These are phyloP conservation scores for Ceratocystiopsis brevicomis DNA, from an alignment of 2,329 filamentous ascomycete genomes.

Conservation along the genomic window DNA sequence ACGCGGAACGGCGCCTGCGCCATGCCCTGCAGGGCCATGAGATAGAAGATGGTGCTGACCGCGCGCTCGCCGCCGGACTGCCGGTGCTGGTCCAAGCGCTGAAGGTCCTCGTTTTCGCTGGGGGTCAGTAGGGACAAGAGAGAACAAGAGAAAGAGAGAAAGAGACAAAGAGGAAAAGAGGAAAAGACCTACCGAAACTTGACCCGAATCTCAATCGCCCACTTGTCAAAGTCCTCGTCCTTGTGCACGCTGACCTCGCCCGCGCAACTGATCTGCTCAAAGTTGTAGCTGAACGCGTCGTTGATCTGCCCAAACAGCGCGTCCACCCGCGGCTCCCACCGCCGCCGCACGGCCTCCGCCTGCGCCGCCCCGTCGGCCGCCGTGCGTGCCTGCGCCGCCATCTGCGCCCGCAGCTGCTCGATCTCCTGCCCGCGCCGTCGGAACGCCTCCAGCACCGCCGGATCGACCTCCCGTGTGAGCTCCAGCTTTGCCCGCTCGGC, in stretches of 20 bases:
- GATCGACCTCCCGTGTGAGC: slow-evolving; percentile 61
- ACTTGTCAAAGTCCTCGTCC: slow-evolving; percentile 80
- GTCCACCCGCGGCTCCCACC: slow-evolving; percentile 76
- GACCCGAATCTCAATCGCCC: slow-evolving; percentile 86
- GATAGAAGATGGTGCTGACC: slow-evolving; percentile 94
- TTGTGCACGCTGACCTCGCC: slow-evolving; percentile 81
- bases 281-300: slow-evolving; percentile 80
- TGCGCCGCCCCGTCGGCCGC: slow-evolving; percentile 35
- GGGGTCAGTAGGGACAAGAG: neutral
- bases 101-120: slow-evolving; percentile 63
- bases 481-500: slow-evolving; percentile 59
- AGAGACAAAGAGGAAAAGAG: too few relatives aligned
- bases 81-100: slow-evolving; percentile 73
- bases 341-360: slow-evolving; percentile 46
- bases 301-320: slow-evolving; percentile 63
- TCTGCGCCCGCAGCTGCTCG: slow-evolving; percentile 36
- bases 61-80: slow-evolving; percentile 93
- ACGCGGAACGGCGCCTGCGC: slow-evolving; percentile 92
- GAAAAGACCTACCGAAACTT: slow-evolving; percentile 58
- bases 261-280: slow-evolving; percentile 82
- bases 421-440: slow-evolving; percentile 56
- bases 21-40: slow-evolving; percentile 91
- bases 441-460: slow-evolving; percentile 56
- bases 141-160: neutral
- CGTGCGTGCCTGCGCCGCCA: slow-evolving; percentile 32